Base-by-base conservation (phyloP, 345 rosid genomes). In the Aethionema arabicum region DNA sequence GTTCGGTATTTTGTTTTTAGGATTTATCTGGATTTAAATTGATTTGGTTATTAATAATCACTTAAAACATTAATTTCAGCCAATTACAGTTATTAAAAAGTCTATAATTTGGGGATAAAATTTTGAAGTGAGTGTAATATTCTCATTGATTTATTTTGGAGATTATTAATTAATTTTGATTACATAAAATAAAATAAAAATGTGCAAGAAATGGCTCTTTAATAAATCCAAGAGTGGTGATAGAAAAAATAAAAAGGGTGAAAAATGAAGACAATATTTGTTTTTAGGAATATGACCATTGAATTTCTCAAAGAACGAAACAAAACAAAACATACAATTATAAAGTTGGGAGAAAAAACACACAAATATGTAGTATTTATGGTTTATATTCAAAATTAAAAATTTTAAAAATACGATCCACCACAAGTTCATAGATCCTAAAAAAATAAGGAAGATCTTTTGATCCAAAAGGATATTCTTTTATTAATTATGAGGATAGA, bases 231-330 rank as follows among this genome's bases (percentile, higher is more conserved):
- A 63, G 60, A 70, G 69, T 21, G 27, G 27, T 21, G 27, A 21
- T 21, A 21, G 47, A 57, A 50, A 63, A 48, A 62, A n/a, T n/a
- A n/a, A n/a, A n/a, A n/a, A n/a, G n/a, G n/a, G n/a, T n/a, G n/a
- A n/a, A 16, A 62, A 39, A 33, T 52, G 56, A 52, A 55, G 46
- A 41, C 36, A 53, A 38, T 38, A 11, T 27, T 15, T 7, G 39
- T 31, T 60, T 49, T 36, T 29, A 11, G 30, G 65, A 63, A 63
- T 61, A 57, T 70, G 69, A 44, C 74, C 60, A 70, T 63, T 70
- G 65, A 50, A 70, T 14, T 44, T 50, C 16, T 47, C 69, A 70
- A 70, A 70, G 65, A 49, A 56, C 69, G 52, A 49, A 69, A 55
- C 50, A 40, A 61, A 16, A 69, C 45, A 12, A 40, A 3, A 16